Conservation (phyloP, 202 grass and related monocot genomes). For the Brachypodium distachyon region DNA sequence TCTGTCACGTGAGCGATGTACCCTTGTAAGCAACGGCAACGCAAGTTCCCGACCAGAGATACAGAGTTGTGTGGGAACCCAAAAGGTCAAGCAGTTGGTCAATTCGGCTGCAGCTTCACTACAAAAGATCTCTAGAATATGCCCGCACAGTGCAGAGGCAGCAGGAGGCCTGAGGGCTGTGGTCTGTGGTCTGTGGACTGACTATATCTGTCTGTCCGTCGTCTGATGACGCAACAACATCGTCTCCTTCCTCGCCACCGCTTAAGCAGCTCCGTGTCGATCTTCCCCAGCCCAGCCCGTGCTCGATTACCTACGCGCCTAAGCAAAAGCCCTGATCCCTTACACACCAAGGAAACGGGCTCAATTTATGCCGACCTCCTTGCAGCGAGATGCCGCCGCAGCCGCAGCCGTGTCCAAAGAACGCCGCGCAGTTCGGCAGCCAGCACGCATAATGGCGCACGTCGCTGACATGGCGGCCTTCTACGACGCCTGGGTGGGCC, state of each 20-base stretch:
- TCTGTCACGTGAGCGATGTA: not conserved
- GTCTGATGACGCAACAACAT: not conserved
- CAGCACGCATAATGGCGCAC: not conserved
- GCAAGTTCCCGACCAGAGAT: not conserved
- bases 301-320: not conserved
- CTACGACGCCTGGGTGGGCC: slow-evolving; percentile 45
- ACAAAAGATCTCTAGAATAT: not conserved
- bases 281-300: not conserved
- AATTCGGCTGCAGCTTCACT: no score
- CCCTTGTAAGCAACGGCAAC: not conserved
- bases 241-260: slow-evolving; percentile 2
- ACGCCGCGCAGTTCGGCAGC: not conserved
- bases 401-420: not conserved
- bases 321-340: slow-evolving; percentile 12
- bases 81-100: not conserved
- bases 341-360: slow-evolving; percentile 15
- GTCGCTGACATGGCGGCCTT: slow-evolving; percentile 40
- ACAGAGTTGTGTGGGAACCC: not conserved
- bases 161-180: not conserved
- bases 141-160: not conserved
- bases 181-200: not conserved
- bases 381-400: not conserved
- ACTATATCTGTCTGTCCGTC: no score
- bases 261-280: not conserved
- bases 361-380: slow-evolving; percentile 19